Evolutionary conservation across 2,329 filamentous ascomycete genomes (phyloP).

Genomic region (Bipolaris sorokiniana): DNA sequence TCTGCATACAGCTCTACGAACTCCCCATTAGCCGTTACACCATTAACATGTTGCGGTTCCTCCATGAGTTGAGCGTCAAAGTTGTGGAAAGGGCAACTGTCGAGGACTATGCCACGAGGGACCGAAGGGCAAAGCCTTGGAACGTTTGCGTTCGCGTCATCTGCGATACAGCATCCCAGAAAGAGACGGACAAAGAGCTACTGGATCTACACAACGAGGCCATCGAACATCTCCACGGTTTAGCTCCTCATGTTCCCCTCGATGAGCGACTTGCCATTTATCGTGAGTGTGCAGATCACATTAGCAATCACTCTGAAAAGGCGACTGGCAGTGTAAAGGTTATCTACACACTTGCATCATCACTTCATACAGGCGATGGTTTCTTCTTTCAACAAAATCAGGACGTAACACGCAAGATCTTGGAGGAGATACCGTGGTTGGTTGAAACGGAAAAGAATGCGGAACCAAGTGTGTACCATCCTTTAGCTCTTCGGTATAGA

Average conservation of each 20-base stretch:
- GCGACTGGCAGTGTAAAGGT: slow-evolving; percentile 77
- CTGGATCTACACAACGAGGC: slow-evolving; percentile 70
- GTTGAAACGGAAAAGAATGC: slow-evolving; percentile 30
- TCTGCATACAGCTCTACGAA: slow-evolving; percentile 69
- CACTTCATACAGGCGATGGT: slow-evolving; percentile 20
- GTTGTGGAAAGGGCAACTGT: slow-evolving; percentile 19
- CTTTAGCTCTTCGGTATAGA: slow-evolving; percentile 39
- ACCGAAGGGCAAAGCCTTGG: slow-evolving; percentile 52
- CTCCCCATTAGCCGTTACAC: slow-evolving; percentile 42
- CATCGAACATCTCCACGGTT: slow-evolving; percentile 63
- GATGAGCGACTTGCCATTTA: slow-evolving; percentile 69
- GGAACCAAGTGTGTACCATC: slow-evolving; percentile 17
- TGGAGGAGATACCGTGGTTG: slow-evolving; percentile 51
- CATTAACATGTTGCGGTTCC: slow-evolving; percentile 39
- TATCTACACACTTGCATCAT: slow-evolving; percentile 44
- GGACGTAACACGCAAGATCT: slow-evolving; percentile 37
- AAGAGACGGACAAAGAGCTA: slow-evolving; percentile 62
- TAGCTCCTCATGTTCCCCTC: slow-evolving; percentile 65
- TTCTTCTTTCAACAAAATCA: slow-evolving; percentile 35
- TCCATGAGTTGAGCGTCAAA: slow-evolving; percentile 35
- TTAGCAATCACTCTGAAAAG: slow-evolving; percentile 66
- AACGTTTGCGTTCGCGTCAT: slow-evolving; percentile 70
- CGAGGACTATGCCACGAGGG: slow-evolving; percentile 21
- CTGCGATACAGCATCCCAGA: slow-evolving; percentile 68
- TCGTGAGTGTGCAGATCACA: slow-evolving; percentile 70